Evolutionary conservation across 371 early-diverging fungal species (phyloP).

Genomic region (Rhizopus delemar): DNA sequence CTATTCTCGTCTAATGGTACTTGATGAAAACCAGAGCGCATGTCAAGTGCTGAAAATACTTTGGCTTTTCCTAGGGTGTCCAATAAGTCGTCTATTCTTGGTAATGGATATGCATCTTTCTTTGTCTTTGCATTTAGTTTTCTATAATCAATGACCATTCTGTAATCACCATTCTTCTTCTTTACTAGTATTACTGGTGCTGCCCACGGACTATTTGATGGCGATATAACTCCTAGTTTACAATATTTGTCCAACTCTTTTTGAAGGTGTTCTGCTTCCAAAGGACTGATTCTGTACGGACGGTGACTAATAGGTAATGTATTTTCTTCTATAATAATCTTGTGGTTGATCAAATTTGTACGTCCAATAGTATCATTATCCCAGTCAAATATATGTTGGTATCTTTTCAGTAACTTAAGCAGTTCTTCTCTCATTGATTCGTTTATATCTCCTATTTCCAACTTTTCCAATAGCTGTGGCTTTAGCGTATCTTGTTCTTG

Average conservation of each 20-base stretch:
- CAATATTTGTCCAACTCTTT: conserved; percentile 14
- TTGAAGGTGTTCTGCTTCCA: neutral
- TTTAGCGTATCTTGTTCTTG: too few species aligned
- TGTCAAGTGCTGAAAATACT: conserved; percentile 24
- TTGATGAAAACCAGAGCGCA: conserved; percentile 12
- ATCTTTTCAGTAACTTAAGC: too few species aligned
- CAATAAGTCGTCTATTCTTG: conserved; percentile 34
- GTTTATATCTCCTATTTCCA: too few species aligned
- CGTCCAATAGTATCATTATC: conserved; percentile 4
- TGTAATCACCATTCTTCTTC: conserved; percentile 48
- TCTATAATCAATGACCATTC: conserved; percentile 47
- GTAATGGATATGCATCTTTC: conserved; percentile 40
- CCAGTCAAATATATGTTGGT: conserved; percentile 8
- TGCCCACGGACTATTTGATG: conserved; percentile 11
- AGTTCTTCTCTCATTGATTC: too few species aligned
- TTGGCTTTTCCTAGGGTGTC: conserved; percentile 25
- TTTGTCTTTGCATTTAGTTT: conserved; percentile 37
- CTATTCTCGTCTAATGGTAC: neutral
- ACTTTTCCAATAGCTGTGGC: too few species aligned
- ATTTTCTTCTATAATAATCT: conserved; percentile 5
- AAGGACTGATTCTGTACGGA: neutral
- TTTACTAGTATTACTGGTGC: conserved; percentile 50
- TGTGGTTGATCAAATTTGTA: neutral
- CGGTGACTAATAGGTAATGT: neutral
- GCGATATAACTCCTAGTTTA: conserved; percentile 13